Conservation (phyloP, 345 rosid species). For the Lagerstroemia speciosa region DNA sequence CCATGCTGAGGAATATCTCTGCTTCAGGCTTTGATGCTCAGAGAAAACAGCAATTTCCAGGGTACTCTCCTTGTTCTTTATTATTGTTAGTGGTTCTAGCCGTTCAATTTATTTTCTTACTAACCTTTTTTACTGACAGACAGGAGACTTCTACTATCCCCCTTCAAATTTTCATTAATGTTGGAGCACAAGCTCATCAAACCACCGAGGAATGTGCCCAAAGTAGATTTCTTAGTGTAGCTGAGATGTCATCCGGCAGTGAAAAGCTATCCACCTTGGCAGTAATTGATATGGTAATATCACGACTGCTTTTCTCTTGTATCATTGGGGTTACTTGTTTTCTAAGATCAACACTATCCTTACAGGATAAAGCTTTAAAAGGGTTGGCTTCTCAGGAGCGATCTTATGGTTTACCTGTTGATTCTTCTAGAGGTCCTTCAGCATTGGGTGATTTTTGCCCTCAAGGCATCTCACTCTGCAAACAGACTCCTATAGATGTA, state of each 20-base stretch:
- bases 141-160: constrained; percentile 29
- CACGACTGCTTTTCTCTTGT: constrained; percentile 7
- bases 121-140: constrained; percentile 27
- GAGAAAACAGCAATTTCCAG: constrained; percentile 32
- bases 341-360: constrained; percentile 13
- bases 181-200: constrained; percentile 25
- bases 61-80: constrained; percentile 27
- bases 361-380: constrained; percentile 76
- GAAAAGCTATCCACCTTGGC: constrained; percentile 37
- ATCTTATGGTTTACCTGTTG: constrained; percentile 23
- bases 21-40: constrained; percentile 43
- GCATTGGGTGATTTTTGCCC: constrained; percentile 31
- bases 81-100: background rate
- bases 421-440: constrained; percentile 29
- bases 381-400: constrained; percentile 52
- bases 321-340: background rate
- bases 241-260: constrained; percentile 64
- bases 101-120: constrained; percentile 1
- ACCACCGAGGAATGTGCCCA: constrained; percentile 48
- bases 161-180: constrained; percentile 32
- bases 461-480: constrained; percentile 46
- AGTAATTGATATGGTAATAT: constrained; percentile 72
- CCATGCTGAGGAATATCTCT: constrained; percentile 37
- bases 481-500: constrained; percentile 62
- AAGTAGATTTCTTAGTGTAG: constrained; percentile 63